Conservation (phyloP, 768 basidiomycete species). For the Lactarius sp. region DNA sequence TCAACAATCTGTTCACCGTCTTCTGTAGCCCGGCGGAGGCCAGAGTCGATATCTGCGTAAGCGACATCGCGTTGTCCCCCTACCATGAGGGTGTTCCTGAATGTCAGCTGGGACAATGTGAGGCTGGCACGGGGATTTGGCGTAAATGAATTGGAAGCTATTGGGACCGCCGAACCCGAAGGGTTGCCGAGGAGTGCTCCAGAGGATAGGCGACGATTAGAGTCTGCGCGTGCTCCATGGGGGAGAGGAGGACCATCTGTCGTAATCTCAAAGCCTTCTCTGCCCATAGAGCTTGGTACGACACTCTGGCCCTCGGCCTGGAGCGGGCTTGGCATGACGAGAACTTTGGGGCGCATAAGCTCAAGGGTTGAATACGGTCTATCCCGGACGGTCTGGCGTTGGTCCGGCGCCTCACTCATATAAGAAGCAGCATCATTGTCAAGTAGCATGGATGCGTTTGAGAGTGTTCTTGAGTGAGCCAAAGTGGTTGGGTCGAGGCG, state of each 20-base stretch:
- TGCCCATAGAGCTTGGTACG: conserved; percentile 34
- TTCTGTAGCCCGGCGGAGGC: conserved; percentile 63
- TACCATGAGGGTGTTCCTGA: conserved; percentile 72
- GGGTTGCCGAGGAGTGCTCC: conserved; percentile 32
- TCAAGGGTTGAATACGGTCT: conserved; percentile 71
- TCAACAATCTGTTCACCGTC: conserved; percentile 76
- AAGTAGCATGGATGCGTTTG: conserved; percentile 58
- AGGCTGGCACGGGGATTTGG: conserved; percentile 73
- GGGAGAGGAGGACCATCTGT: conserved; percentile 76
- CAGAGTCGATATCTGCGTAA: conserved; percentile 53
- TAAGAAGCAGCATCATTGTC: conserved; percentile 45
- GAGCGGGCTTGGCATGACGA: conserved; percentile 90
- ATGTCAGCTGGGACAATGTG: conserved; percentile 76
- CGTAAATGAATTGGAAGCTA: conserved; percentile 62
- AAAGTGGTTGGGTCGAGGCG: conserved; percentile 76
- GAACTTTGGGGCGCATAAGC: conserved; percentile 82
- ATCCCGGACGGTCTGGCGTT: conserved; percentile 35
- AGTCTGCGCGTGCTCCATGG: conserved; percentile 59
- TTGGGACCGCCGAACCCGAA: conserved; percentile 35
- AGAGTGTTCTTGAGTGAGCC: conserved; percentile 53
- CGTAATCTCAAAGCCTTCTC: conserved; percentile 59
- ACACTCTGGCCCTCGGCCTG: conserved; percentile 44
- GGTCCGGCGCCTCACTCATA: conserved; percentile 33
- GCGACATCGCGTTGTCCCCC: conserved; percentile 62
- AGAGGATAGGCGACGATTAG: conserved; percentile 39